Evolutionary conservation across 2,329 filamentous ascomycete species (phyloP).

Genomic region (Colletotrichum zoysiae): DNA sequence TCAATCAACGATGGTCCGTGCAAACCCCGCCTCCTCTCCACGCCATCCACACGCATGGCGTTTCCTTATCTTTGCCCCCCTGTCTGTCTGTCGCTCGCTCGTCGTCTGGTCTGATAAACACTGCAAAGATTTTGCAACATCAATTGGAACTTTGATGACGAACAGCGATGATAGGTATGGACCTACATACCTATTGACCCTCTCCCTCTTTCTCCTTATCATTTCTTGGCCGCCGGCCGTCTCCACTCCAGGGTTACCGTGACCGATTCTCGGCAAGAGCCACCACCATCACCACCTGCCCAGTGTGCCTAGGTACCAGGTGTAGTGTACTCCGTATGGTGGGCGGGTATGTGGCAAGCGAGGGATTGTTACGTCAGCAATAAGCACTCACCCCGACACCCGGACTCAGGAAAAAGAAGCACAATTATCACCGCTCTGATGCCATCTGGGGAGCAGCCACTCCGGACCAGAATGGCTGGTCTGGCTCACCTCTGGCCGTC

Average conservation of each 20-base stretch:
- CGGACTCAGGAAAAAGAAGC: no score
- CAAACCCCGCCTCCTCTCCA: conserved; percentile 23
- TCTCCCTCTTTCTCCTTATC: conserved; percentile 23
- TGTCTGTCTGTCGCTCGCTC: not conserved
- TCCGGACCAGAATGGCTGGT: not conserved
- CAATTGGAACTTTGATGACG: conserved; percentile 21
- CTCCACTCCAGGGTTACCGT: conserved; percentile 5
- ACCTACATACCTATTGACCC: not conserved
- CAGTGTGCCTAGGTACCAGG: no score
- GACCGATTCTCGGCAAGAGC: not conserved
- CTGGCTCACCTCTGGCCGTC: not conserved
- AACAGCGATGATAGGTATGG: conserved; percentile 15
- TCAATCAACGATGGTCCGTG: conserved; percentile 27
- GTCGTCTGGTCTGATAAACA: conserved; percentile 18
- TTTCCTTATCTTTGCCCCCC: conserved; percentile 39
- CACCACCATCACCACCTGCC: no score
- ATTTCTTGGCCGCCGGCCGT: conserved; percentile 35
- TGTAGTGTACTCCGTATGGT: no score
- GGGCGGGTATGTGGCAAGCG: no score
- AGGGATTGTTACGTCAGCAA: no score
- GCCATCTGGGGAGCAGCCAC: not conserved
- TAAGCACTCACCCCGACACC: no score
- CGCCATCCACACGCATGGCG: conserved; percentile 38
- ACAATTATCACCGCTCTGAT: not conserved
- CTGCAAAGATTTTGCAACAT: conserved; percentile 32